Evolutionary conservation across 1,139 yeast species (phyloP).

Genomic region (Blastobotrys apis): DNA sequence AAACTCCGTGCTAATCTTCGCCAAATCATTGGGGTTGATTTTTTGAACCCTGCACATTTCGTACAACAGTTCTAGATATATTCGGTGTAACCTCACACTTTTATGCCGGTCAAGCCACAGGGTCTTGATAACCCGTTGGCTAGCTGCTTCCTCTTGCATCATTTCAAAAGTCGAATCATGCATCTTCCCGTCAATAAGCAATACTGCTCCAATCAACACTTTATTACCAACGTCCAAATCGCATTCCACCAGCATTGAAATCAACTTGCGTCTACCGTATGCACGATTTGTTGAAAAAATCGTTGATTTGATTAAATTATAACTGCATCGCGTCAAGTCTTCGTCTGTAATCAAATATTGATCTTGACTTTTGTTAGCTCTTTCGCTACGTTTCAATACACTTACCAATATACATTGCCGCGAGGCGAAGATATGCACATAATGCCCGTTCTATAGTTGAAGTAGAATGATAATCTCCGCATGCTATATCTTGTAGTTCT

Average conservation of each 20-base stretch:
- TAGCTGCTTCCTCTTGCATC: conserved; percentile 50
- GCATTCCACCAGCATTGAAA: conserved; percentile 26
- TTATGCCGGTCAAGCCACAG: conserved; percentile 32
- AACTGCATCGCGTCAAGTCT: conserved; percentile 32
- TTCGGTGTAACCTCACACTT: conserved; percentile 32
- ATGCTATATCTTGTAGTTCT: conserved; percentile 28
- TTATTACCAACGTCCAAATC: conserved; percentile 24
- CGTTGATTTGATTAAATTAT: conserved; percentile 30
- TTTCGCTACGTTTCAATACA: conserved; percentile 10
- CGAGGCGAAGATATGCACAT: conserved; percentile 29
- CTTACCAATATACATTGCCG: conserved; percentile 30
- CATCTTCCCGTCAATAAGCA: conserved; percentile 46
- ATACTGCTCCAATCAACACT: conserved; percentile 46
- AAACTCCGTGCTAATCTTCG: conserved; percentile 48
- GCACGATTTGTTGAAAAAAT: conserved; percentile 31
- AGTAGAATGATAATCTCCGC: conserved; percentile 29
- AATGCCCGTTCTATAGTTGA: conserved; percentile 27
- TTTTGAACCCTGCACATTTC: conserved; percentile 51
- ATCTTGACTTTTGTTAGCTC: conserved; percentile 16
- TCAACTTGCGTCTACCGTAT: conserved; percentile 32
- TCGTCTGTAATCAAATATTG: conserved; percentile 31
- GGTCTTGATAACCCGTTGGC: conserved; percentile 41
- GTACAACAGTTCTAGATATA: conserved; percentile 50
- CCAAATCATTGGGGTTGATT: conserved; percentile 42
- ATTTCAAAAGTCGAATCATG: conserved; percentile 43